Conservation (phyloP, 805 yeast genomes). For the Komagataella pastoris region DNA sequence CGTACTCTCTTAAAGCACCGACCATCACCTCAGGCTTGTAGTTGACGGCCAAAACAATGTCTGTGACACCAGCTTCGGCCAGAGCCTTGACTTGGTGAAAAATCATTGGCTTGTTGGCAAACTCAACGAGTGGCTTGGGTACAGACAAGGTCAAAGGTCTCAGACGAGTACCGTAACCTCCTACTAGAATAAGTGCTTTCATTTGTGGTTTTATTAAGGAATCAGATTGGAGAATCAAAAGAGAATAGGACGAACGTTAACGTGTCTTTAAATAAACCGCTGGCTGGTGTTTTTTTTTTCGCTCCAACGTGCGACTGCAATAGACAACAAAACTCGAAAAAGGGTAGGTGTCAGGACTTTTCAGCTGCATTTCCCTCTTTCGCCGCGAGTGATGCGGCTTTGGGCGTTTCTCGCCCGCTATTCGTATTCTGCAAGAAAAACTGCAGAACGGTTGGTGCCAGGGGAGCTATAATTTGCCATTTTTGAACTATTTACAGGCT, state of each 20-base stretch:
- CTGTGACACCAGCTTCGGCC: constrained; percentile 97
- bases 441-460: neutral
- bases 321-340: neutral
- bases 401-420: neutral
- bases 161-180: constrained; percentile 99
- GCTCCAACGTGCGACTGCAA: neutral
- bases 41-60: constrained; percentile 96
- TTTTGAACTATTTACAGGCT: too few relatives aligned
- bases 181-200: constrained; percentile 97
- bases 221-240: neutral
- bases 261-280: neutral
- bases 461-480: neutral
- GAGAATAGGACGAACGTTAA: neutral
- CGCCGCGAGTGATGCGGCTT: neutral
- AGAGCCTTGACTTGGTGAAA: constrained; percentile 96
- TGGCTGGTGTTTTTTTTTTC: neutral
- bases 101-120: constrained; percentile 98
- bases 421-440: neutral
- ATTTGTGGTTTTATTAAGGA: constrained; percentile 18
- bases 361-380: neutral
- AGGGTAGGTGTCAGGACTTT: neutral
- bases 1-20: constrained; percentile 85
- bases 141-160: constrained; percentile 93
- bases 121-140: constrained; percentile 96
- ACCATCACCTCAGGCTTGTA: constrained; percentile 99